These are phyloP conservation scores for Linum trigynum DNA, from an alignment of 345 rosid species.

Conservation along the genomic window DNA sequence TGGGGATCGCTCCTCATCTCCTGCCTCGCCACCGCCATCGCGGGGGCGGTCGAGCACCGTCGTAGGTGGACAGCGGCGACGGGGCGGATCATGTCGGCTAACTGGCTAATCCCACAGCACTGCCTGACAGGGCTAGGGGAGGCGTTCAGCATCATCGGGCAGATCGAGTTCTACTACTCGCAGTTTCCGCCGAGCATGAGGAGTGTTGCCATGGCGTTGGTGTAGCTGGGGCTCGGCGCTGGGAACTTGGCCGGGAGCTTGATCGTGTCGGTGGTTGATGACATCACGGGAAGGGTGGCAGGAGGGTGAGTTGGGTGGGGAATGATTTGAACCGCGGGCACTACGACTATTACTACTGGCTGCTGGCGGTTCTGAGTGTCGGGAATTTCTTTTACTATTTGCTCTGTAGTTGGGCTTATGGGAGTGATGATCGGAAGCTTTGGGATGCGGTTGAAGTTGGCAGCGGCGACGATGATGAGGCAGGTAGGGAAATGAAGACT, in stretches of 20 bases:
- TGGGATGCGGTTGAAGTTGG: constrained; percentile 25
- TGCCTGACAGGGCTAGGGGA: constrained; percentile 36
- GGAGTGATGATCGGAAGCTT: constrained; percentile 20
- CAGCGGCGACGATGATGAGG: not conserved
- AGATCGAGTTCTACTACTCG: constrained; percentile 44
- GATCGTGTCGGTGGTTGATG: constrained; percentile 18
- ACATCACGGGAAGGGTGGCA: constrained; percentile 12
- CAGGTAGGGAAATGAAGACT: not conserved
- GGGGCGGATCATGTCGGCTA: constrained; percentile 26
- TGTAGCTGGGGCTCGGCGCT: constrained; percentile 23
- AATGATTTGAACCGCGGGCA: constrained; percentile 33
- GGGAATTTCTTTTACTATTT: constrained; percentile 35
- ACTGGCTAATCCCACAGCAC: constrained; percentile 40
- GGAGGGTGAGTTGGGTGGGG: constrained; percentile 37
- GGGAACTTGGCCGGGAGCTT: constrained; percentile 36
- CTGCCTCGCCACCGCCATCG: constrained; percentile 21
- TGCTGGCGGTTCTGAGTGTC: constrained; percentile 24
- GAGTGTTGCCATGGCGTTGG: constrained; percentile 35
- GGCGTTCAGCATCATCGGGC: constrained; percentile 42
- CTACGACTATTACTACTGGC: constrained; percentile 52
- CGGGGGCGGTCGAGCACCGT: constrained; percentile 30
- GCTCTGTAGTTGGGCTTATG: constrained; percentile 30
- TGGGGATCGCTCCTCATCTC: constrained; percentile 38
- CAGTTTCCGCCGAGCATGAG: constrained; percentile 49
- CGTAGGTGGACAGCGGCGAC: constrained; percentile 22